Evolutionary conservation across 2,329 filamentous ascomycete genomes (phyloP).

Genomic region (Didymosphaeria variabile): DNA sequence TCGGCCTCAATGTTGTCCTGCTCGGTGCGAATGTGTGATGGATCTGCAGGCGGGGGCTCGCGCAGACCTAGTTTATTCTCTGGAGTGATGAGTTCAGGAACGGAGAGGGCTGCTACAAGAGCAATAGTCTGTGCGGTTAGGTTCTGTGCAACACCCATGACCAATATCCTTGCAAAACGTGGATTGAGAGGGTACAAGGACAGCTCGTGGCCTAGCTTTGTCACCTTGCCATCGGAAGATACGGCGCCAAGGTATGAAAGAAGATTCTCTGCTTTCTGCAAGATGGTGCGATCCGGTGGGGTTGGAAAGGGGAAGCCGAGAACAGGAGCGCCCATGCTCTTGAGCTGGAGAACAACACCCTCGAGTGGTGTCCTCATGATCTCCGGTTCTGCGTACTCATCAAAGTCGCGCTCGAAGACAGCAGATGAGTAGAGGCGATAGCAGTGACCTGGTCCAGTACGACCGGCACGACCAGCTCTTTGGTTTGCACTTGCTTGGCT

Average conservation of each 20-base stretch:
- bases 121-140: slow-evolving; percentile 88
- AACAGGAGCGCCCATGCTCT: slow-evolving; percentile 91
- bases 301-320: slow-evolving; percentile 97
- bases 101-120: slow-evolving; percentile 86
- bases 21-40: slow-evolving; percentile 62
- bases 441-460: slow-evolving; percentile 95
- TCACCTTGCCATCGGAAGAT: slow-evolving; percentile 75
- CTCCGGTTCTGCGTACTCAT: slow-evolving; percentile 86
- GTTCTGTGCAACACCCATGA: slow-evolving; percentile 82
- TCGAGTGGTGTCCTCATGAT: slow-evolving; percentile 92
- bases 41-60: slow-evolving; percentile 54
- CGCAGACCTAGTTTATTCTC: slow-evolving; percentile 78
- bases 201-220: slow-evolving; percentile 80
- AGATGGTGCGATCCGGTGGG: slow-evolving; percentile 77
- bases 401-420: slow-evolving; percentile 89
- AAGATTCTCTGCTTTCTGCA: slow-evolving; percentile 85
- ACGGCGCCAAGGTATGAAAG: slow-evolving; percentile 87
- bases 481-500: slow-evolving; percentile 96
- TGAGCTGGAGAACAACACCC: slow-evolving; percentile 87
- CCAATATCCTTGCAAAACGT: slow-evolving; percentile 88
- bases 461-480: slow-evolving; percentile 89
- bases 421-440: slow-evolving; percentile 95
- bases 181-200: slow-evolving; percentile 90
- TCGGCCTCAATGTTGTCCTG: slow-evolving; percentile 77
- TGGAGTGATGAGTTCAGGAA: slow-evolving; percentile 85